phyloP scores from a whole-genome alignment of 2,329 filamentous ascomycete species.

The Aureobasidium leucospermi region DNA sequence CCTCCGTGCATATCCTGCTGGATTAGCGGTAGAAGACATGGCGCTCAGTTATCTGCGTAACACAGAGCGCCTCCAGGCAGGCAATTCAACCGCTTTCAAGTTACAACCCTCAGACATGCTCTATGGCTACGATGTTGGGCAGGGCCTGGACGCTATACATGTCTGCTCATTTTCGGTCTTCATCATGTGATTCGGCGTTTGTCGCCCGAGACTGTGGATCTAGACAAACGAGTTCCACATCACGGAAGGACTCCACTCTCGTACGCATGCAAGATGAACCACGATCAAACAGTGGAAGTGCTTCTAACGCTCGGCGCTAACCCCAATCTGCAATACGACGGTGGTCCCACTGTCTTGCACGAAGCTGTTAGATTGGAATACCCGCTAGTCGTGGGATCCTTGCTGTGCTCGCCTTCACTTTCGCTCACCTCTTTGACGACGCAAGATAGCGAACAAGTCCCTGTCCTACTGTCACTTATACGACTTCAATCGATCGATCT shows the following conservation, averaged over 20 bases:
- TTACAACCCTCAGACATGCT: neutral
- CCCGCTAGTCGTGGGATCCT: no score
- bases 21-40: neutral
- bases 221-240: neutral
- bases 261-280: neutral
- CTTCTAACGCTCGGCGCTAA: no score
- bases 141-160: neutral
- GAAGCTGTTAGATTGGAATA: no score
- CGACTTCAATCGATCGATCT: no score
- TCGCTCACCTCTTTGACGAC: no score
- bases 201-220: neutral
- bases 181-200: neutral
- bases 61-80: neutral
- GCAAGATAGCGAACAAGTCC: no score
- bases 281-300: no score
- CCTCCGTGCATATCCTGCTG: neutral
- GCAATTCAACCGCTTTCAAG: neutral
- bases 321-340: no score
- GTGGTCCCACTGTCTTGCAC: no score
- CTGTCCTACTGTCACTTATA: no score
- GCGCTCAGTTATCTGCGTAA: neutral
- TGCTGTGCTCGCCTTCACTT: no score
- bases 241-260: neutral
- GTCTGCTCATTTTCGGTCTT: neutral
- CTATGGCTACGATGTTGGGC: neutral